Evolutionary conservation across 1,139 yeast genomes (phyloP), one percentile per base, ranked within the genome.

Genomic region (Pichia sp.): DNA sequence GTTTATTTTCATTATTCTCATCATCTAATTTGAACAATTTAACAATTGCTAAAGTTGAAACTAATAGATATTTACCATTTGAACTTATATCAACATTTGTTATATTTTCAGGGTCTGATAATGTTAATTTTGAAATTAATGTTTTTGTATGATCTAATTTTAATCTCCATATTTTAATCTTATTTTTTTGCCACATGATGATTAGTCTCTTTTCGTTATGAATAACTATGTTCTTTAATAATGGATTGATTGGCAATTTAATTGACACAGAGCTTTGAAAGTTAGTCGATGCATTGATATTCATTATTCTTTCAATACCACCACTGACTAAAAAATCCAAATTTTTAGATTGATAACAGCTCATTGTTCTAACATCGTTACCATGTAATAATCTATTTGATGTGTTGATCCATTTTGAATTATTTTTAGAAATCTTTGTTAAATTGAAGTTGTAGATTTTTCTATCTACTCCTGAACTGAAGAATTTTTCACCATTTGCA

Each of bases 381-480:
- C 95, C 80, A 65, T 92, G 97, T 56, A 90, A 73, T 50, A 90
- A 72, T 59, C 96, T 74, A 64, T 82, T 87, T 48, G 81, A 77
- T 56, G 81, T 75, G 58, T 80, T 84, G n/a, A 85, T 77, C 98
- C 98, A 92, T 62, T 82, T 80, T 29, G 41, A 49, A 56, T 69
- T 35, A 23, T 51, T 56, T 25, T 59, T 58, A 7, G 59, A 55
- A n/a, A 53, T 49, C 41, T 57, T 58, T 15, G 69, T 58, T 46
- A 66, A 71, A 58, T 76, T 80, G 66, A 82, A 84, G 57, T 79
- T 82, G 60, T 80, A 87, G 46, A 92, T 88, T 62, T 89, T 89
- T 60, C 97, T 77, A 64, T 94, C 98, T 40, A 94, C 92, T 60
- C 98, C 97, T 9, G 95, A 95, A 39, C 95, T 79, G 65, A 87